These are phyloP conservation scores for Chlorella sorokiniana DNA, from an alignment of 139 green algal species.

Conservation along the genomic window DNA sequence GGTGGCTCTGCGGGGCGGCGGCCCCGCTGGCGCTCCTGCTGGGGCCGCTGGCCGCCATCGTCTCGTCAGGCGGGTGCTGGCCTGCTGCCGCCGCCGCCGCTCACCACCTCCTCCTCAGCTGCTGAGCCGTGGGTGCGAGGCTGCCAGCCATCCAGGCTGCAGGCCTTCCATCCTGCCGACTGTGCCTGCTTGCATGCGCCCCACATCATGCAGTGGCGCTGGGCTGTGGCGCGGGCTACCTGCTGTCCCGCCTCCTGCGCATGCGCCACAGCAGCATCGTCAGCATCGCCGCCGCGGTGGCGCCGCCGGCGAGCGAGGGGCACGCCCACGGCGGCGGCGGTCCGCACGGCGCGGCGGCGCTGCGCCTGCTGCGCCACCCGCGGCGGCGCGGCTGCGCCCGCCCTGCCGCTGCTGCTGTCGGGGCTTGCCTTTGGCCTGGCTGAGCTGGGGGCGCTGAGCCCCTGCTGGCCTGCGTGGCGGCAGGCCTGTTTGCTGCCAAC, in stretches of 20 bases:
- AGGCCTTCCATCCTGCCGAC: background rate
- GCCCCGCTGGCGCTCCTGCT: constrained; percentile 3
- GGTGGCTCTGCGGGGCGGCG: background rate
- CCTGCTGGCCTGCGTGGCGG: constrained; percentile 83
- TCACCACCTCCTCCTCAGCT: background rate
- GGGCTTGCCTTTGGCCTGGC: constrained; percentile 53
- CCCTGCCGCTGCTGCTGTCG: background rate
- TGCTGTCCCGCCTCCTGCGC: constrained; percentile 4
- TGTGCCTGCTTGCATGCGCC: background rate
- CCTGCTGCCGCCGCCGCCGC: background rate
- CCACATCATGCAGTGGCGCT: background rate
- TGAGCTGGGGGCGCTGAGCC: constrained; percentile 68
- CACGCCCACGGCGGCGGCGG: background rate
- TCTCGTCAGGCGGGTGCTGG: constrained; percentile 13
- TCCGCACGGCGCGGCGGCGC: background rate
- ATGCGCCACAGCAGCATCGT: constrained; percentile 20
- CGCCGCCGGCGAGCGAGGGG: background rate
- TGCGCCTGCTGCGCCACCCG: constrained; percentile 18
- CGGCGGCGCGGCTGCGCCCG: constrained; percentile 16
- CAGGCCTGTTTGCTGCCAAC: constrained; percentile 77
- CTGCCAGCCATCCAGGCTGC: background rate
- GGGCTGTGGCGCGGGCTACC: background rate
- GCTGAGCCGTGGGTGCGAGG: background rate
- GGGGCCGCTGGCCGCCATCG: background rate
- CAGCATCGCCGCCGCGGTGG: constrained; percentile 8